Evolutionary conservation across 495 filamentous ascomycete genomes (phyloP), one percentile per base, ranked within the genome.

Genomic region (Rhypophila decipiens): DNA sequence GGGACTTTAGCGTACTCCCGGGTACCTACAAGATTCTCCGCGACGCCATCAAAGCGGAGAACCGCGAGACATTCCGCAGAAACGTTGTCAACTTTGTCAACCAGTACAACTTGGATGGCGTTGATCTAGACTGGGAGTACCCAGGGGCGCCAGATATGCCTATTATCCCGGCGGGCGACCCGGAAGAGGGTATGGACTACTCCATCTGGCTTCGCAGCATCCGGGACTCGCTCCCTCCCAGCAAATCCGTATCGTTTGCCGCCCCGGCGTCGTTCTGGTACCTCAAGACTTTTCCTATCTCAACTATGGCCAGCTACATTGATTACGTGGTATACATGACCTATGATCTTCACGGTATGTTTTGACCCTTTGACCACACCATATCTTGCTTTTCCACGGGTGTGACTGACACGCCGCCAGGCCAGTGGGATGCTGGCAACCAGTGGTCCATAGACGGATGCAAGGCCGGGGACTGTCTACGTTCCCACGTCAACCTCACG

Each of bases 51-150:
- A 34, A 5, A 8, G 17, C 52, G 1, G 57, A 43, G 2, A 62
- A 67, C 33, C 49, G 58, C 0, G 31, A 50, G 5, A 53, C 38
- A 0, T 54, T 69, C 22, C 50, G 49, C 8, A 50, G 19, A 24
- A 67, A 61, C 49, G 12, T 67, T 8, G 57, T 42, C 44, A 38
- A 51, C 7, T 58, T 66, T 23, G 24, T 66, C n/a, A 44, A 58
- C 0, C 33, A 58, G 1, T 13, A 67, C 17, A 36, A 39, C 22
- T 45, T 73, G 0, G 70, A 71, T 38, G 64, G 66, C 3, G 35
- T 63, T 11, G 61, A 71, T 46, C 34, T 67, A 19, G 68, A 71
- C 50, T 71, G 68, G 68, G 68, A 71, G 39, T 70, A 72, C 38
- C 71, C 70, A 4, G 63, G 60, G 7, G 52, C 56, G 4, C 55